Conservation (phyloP, 2,329 filamentous ascomycete genomes). For the Corynespora cassiicola region DNA sequence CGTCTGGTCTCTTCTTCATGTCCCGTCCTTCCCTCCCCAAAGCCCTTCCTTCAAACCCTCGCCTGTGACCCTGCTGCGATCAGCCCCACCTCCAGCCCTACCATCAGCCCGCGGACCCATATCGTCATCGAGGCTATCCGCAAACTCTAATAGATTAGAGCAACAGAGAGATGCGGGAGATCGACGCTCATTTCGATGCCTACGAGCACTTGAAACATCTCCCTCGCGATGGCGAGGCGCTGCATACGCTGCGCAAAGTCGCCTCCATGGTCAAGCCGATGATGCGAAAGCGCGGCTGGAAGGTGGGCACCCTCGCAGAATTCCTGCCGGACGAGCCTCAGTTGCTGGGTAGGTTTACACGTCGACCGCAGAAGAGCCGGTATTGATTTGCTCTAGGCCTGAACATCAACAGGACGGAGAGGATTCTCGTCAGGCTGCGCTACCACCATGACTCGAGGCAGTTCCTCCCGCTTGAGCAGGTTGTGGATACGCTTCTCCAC, state of each 20-base stretch:
- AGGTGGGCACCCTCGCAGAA: slow-evolving; percentile 78
- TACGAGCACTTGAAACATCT: slow-evolving; percentile 58
- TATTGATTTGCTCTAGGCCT: slow-evolving; percentile 58
- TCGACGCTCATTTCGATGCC: slow-evolving; percentile 56
- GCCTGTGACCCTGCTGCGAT: no score
- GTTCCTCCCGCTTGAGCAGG: slow-evolving; percentile 80
- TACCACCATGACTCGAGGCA: slow-evolving; percentile 75
- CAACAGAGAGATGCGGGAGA: slow-evolving; percentile 53
- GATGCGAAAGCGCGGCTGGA: slow-evolving; percentile 87
- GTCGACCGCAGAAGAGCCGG: neutral
- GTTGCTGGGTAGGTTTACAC: slow-evolving; percentile 66
- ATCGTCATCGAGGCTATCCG: neutral
- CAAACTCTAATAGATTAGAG: slow-evolving; percentile 1
- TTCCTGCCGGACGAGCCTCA: slow-evolving; percentile 80
- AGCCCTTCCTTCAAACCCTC: no score
- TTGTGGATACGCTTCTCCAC: slow-evolving; percentile 92
- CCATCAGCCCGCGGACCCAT: no score
- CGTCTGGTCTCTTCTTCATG: no score
- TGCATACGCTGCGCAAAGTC: slow-evolving; percentile 74
- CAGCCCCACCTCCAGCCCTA: no score
- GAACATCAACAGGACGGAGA: slow-evolving; percentile 77
- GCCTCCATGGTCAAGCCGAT: slow-evolving; percentile 92
- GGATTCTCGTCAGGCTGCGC: slow-evolving; percentile 83
- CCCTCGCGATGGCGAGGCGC: slow-evolving; percentile 52
- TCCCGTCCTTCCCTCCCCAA: no score